Conservation (phyloP, 2,329 filamentous ascomycete genomes). For the Allantophomopsis cytisporea region DNA sequence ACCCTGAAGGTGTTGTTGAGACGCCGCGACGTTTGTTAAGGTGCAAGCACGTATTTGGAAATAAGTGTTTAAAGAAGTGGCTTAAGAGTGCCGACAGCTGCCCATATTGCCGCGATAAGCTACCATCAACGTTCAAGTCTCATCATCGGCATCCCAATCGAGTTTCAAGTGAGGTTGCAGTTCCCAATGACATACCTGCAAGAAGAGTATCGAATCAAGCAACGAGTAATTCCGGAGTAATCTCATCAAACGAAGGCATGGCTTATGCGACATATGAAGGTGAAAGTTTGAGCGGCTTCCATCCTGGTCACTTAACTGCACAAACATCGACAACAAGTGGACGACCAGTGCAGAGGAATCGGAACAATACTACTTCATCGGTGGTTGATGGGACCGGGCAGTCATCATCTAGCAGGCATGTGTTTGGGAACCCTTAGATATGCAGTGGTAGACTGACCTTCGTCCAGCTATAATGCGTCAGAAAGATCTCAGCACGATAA, state of each 20-base stretch:
- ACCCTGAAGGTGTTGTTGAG: slow-evolving; percentile 44
- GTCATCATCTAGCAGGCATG: too few relatives aligned
- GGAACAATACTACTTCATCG: too few relatives aligned
- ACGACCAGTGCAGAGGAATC: too few relatives aligned
- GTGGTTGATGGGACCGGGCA: too few relatives aligned
- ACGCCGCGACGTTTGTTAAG: slow-evolving; percentile 41
- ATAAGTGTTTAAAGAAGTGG: slow-evolving; percentile 53
- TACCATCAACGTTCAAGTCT: slow-evolving; percentile 25
- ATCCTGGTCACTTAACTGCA: too few relatives aligned
- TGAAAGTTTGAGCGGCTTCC: neutral
- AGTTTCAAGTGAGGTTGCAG: neutral
- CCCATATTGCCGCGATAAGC: slow-evolving; percentile 49
- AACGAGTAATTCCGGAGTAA: neutral
- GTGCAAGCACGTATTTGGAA: slow-evolving; percentile 51
- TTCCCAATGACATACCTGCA: neutral
- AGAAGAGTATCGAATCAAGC: neutral
- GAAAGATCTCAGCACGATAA: too few relatives aligned
- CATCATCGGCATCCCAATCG: slow-evolving; percentile 15
- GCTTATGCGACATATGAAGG: neutral
- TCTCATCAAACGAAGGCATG: neutral
- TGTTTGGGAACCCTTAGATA: too few relatives aligned
- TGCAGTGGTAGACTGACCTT: too few relatives aligned
- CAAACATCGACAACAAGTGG: too few relatives aligned
- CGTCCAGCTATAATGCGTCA: too few relatives aligned
- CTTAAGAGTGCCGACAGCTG: slow-evolving; percentile 48